phyloP scores from a whole-genome alignment of 305 asterid genomes.

The Plantago coronopus region DNA sequence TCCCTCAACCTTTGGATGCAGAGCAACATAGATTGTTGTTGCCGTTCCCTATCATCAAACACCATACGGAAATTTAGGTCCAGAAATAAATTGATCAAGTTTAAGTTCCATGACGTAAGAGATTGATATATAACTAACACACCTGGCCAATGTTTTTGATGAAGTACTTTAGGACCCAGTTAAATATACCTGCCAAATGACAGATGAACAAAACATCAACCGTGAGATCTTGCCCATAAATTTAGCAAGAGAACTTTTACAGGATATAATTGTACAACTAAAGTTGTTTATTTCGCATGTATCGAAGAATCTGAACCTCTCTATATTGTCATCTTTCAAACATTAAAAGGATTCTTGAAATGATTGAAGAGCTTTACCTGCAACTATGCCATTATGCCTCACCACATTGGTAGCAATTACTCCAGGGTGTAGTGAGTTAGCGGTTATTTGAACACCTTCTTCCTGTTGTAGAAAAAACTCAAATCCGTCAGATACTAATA shows the following conservation, averaged over 20 bases:
- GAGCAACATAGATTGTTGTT: conserved; percentile 72
- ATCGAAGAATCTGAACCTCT: too few species aligned
- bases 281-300: too few species aligned
- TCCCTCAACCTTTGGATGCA: conserved; percentile 72
- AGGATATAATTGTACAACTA: neutral
- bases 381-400: conserved; percentile 50
- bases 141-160: conserved; percentile 72
- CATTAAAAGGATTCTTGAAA: conserved; percentile 1
- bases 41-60: conserved; percentile 61
- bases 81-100: neutral
- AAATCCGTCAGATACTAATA: neutral
- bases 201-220: conserved; percentile 9
- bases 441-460: conserved; percentile 79
- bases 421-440: conserved; percentile 91
- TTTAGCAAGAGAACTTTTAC: neutral
- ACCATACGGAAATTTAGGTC: conserved; percentile 4
- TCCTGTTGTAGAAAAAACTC: conserved; percentile 45
- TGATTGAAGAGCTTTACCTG: conserved; percentile 34
- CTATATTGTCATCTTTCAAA: neutral
- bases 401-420: conserved; percentile 72
- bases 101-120: neutral
- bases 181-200: conserved; percentile 38
- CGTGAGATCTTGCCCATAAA: neutral
- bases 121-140: conserved; percentile 8
- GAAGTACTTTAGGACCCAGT: conserved; percentile 51